Evolutionary conservation across 1,284 basidiomycete genomes (phyloP).

Genomic region (Gomphus bonarii): DNA sequence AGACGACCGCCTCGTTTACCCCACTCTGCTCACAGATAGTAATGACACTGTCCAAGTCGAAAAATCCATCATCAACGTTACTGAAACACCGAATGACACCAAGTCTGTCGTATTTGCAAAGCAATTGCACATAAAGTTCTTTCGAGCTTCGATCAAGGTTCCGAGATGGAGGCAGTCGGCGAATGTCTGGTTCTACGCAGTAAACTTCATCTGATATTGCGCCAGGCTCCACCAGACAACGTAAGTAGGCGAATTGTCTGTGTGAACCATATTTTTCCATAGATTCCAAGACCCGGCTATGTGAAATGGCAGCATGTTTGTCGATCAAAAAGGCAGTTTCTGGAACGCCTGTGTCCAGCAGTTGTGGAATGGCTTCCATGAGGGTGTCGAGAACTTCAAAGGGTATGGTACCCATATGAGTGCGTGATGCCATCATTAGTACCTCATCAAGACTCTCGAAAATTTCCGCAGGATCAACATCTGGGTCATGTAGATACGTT

Average conservation of each 20-base stretch:
- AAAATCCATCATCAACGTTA: constrained; percentile 39
- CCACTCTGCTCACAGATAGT: constrained; percentile 55
- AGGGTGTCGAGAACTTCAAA: constrained; percentile 43
- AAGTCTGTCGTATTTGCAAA: constrained; percentile 61
- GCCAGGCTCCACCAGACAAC: constrained; percentile 57
- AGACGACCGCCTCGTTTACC: constrained; percentile 73
- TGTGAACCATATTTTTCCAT: constrained; percentile 35
- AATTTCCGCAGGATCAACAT: constrained; percentile 48
- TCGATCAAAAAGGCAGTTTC: constrained; percentile 73
- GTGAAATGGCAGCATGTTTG: constrained; percentile 51
- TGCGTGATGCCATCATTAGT: constrained; percentile 34
- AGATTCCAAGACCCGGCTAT: constrained; percentile 44
- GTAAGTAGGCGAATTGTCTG: constrained; percentile 71
- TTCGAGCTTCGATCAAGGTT: constrained; percentile 43
- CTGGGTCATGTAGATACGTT: constrained; percentile 71
- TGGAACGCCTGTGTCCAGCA: constrained; percentile 53
- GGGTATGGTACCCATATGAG: constrained; percentile 38
- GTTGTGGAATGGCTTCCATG: constrained; percentile 45
- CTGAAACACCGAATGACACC: constrained; percentile 61
- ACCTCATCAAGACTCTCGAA: constrained; percentile 59
- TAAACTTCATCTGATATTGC: constrained; percentile 27
- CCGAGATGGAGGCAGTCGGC: constrained; percentile 23
- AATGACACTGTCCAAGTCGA: constrained; percentile 53
- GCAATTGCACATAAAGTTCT: constrained; percentile 58
- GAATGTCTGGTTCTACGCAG: constrained; percentile 7